Evolutionary conservation across 73 alveolate species (phyloP).

Genomic region (Paramecium primaurelia): DNA sequence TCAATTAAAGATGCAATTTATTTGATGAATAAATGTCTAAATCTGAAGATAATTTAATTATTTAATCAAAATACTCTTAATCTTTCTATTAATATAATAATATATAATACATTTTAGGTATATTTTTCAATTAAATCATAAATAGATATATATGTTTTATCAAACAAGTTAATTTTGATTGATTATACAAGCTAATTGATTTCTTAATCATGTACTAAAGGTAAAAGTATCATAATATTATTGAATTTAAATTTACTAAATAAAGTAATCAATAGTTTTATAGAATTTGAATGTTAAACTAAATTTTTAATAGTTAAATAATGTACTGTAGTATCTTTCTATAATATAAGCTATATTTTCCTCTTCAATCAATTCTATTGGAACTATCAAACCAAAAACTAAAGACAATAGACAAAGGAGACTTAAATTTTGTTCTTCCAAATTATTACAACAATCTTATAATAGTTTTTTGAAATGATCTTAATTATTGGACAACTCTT

Average conservation of each 20-base stretch:
- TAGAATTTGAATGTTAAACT: background rate
- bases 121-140: background rate
- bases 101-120: background rate
- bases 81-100: background rate
- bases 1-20: background rate
- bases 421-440: background rate
- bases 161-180: background rate
- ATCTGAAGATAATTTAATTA: background rate
- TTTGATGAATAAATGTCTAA: background rate
- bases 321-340: background rate
- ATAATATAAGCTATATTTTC: background rate
- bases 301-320: background rate
- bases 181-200: background rate
- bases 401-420: background rate
- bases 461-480: background rate
- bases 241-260: background rate
- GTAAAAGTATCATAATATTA: background rate
- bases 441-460: background rate
- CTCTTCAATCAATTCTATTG: background rate
- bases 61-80: background rate
- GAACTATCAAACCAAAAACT: background rate
- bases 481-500: background rate
- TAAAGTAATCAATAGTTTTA: background rate
- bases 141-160: background rate
- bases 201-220: background rate